Evolutionary conservation across 2,329 filamentous ascomycete species (phyloP).

Genomic region (Alternaria viburni): DNA sequence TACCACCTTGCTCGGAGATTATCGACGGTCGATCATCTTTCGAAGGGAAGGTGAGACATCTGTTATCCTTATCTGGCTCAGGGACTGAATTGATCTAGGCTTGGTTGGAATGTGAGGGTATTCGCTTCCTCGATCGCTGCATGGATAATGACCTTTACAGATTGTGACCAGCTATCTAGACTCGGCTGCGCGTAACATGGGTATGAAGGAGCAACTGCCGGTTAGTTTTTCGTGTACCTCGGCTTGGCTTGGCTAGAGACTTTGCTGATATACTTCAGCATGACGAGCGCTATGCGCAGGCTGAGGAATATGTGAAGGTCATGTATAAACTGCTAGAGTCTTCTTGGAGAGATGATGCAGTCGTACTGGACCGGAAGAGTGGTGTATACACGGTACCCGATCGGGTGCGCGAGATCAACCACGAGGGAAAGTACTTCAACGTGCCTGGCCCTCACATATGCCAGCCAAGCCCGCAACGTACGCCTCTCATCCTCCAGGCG

Average conservation of each 20-base stretch:
- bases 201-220: conserved; percentile 63
- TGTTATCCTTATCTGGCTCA: not conserved
- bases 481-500: conserved; percentile 72
- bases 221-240: conserved; percentile 48
- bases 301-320: conserved; percentile 73
- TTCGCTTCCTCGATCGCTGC: not conserved
- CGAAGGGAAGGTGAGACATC: conserved; percentile 60
- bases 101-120: conserved; percentile 34
- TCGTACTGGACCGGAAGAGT: conserved; percentile 63
- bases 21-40: conserved; percentile 71
- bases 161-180: conserved; percentile 74
- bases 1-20: conserved; percentile 71
- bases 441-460: conserved; percentile 69
- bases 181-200: conserved; percentile 69
- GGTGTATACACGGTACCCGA: conserved; percentile 66
- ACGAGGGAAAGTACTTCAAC: conserved; percentile 69
- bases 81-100: conserved; percentile 14
- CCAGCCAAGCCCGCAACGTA: conserved; percentile 71
- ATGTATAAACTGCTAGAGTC: conserved; percentile 73
- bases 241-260: conserved; percentile 65
- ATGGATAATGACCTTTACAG: conserved; percentile 37
- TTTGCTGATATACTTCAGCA: conserved; percentile 53
- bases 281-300: conserved; percentile 71
- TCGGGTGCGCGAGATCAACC: conserved; percentile 69
- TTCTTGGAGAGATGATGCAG: conserved; percentile 71